phyloP scores from a whole-genome alignment of 1,139 yeast genomes.

The Entelexis sorbosivorans region DNA sequence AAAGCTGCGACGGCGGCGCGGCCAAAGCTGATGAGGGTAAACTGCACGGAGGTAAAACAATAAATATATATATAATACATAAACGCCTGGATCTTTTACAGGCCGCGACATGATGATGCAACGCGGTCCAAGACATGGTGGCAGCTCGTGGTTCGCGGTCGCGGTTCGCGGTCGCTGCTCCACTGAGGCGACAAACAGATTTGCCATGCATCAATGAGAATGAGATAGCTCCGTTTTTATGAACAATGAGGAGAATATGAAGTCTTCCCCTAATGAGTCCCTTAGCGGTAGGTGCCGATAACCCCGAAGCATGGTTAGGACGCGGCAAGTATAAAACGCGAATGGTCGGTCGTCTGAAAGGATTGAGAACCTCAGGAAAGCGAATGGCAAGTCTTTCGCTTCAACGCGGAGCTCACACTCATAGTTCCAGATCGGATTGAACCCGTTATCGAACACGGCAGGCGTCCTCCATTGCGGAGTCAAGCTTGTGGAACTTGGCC shows the following conservation, averaged over 20 bases:
- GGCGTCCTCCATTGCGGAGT: constrained; percentile 31
- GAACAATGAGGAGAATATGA: constrained; percentile 53
- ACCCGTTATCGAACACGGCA: constrained; percentile 52
- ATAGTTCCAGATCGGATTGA: constrained; percentile 74
- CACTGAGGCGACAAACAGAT: no score
- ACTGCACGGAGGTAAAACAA: no score
- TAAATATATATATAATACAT: no score
- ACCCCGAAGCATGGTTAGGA: constrained; percentile 55
- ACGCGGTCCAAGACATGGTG: no score
- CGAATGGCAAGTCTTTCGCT: constrained; percentile 36
- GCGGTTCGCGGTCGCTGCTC: no score
- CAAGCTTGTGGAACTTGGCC: constrained; percentile 6
- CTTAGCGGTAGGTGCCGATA: constrained; percentile 69
- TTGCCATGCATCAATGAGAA: no score
- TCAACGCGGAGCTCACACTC: constrained; percentile 38
- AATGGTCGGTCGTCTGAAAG: constrained; percentile 37
- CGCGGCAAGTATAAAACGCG: constrained; percentile 46
- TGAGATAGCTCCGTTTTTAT: constrained; percentile 10
- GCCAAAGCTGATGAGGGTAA: no score
- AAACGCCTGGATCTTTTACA: no score
- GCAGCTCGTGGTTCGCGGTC: no score
- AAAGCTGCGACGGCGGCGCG: no score
- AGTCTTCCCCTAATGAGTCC: constrained; percentile 71
- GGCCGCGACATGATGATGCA: no score
- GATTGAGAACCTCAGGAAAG: constrained; percentile 44